Base-by-base conservation (phyloP, 2,329 filamentous ascomycete species). In the Decorospora gaudefroyi region DNA sequence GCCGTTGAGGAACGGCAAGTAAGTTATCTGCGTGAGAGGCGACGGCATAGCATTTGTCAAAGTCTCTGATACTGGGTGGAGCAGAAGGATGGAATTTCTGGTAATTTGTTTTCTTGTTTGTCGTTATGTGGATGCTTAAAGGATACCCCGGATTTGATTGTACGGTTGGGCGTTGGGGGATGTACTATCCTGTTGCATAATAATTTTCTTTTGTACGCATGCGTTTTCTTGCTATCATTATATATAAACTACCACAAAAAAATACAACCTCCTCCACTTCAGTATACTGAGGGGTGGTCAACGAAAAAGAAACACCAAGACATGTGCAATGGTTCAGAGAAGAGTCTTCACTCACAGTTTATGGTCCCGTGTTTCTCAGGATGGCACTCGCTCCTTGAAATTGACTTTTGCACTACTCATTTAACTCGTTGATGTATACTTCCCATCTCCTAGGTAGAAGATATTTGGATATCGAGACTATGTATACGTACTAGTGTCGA, bases 1-100 rank as follows among this genome's bases (percentile, higher is more conserved):
- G 39, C 46, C 55, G 15, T 25, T 66, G 46, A 59, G 60, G 45
- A 64, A 63, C 30, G 62, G 62, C 4, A 65, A n/a, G 57, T 29
- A 59, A 62, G 5, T 15, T 54, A 2, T 46, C 44, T 6, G 31
- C 42, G 6, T 55, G 31, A 28, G n/a, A 16, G 7, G 21, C 30
- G 32, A 9, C 10, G 36, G 19, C 13, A 4, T n/a, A n/a, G n/a
- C n/a, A n/a, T n/a, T n/a, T n/a, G n/a, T n/a, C n/a, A n/a, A n/a
- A n/a, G n/a, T n/a, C n/a, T n/a, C n/a, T n/a, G n/a, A n/a, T 29
- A 17, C 17, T 11, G n/a, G 38, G 8, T 21, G 11, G 21, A 30
- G 10, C 9, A 6, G 2, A 16, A 17, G 9, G 33, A 19, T 4
- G 5, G 32, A 16, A n/a, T n/a, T n/a, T n/a, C n/a, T 16, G 15